Evolutionary conservation across 2,329 filamentous ascomycete species (phyloP).

Genomic region (Westerdykella aurantiaca): DNA sequence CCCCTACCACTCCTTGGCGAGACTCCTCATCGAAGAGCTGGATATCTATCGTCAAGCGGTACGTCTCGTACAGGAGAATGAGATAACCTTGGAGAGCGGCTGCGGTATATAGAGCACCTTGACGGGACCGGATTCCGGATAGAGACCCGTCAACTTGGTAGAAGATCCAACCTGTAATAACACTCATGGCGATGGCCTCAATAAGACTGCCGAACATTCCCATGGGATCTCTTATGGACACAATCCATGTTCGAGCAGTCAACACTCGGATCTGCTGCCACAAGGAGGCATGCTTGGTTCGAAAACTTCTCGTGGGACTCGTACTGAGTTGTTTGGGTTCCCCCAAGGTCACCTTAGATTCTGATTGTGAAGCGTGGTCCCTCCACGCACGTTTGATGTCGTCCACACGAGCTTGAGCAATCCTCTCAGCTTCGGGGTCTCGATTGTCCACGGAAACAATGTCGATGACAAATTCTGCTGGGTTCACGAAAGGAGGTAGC

Average conservation of each 20-base stretch:
- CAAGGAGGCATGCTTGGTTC: constrained; percentile 50
- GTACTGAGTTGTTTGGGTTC: background rate
- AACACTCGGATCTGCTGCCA: constrained; percentile 59
- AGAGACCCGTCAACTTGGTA: constrained; percentile 59
- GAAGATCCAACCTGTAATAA: constrained; percentile 70
- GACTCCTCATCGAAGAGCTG: constrained; percentile 70
- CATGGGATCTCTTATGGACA: constrained; percentile 70
- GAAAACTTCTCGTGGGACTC: constrained; percentile 8
- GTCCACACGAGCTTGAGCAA: constrained; percentile 56
- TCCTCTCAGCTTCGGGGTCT: constrained; percentile 58
- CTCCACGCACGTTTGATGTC: constrained; percentile 57
- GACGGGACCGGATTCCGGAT: constrained; percentile 65
- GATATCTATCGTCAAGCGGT: constrained; percentile 68
- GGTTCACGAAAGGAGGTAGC: constrained; percentile 68
- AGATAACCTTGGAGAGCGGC: constrained; percentile 70
- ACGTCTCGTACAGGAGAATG: constrained; percentile 69
- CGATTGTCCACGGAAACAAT: constrained; percentile 69
- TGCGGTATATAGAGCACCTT: constrained; percentile 68
- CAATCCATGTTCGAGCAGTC: constrained; percentile 62
- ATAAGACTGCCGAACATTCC: constrained; percentile 65
- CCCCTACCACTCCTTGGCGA: constrained; percentile 65
- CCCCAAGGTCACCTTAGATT: background rate
- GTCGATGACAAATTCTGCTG: constrained; percentile 71
- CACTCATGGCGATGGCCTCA: constrained; percentile 64
- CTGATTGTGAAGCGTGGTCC: constrained; percentile 8